Conservation (phyloP, 2,329 filamentous ascomycete species). For the Cytospora paraplurivora region DNA sequence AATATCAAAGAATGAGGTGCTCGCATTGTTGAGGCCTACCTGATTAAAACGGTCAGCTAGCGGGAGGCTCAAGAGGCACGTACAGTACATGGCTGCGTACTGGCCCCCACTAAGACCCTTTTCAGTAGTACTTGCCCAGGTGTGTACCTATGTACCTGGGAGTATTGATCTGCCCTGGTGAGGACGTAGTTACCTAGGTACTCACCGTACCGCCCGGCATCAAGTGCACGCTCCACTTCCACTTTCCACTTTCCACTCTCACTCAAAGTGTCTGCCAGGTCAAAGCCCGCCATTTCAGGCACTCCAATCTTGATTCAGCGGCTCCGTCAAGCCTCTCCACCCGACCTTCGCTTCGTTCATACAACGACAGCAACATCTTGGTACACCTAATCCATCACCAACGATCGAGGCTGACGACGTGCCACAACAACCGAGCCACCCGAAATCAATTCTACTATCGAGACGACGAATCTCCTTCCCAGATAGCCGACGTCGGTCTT, state of each 20-base stretch:
- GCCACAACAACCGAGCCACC: constrained; percentile 17
- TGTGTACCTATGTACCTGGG: not conserved
- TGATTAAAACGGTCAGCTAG: no score
- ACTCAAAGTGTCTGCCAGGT: not conserved
- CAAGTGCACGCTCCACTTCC: no score
- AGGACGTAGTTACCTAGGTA: not conserved
- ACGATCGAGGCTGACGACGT: constrained; percentile 19
- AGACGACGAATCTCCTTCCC: constrained; percentile 8
- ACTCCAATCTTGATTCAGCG: not conserved
- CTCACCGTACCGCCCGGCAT: no score
- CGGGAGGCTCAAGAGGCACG: no score
- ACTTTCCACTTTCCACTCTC: no score
- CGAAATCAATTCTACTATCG: constrained; percentile 15
- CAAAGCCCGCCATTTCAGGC: not conserved
- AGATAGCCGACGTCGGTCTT: constrained; percentile 1
- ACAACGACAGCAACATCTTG: constrained; percentile 20
- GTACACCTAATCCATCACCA: constrained; percentile 5
- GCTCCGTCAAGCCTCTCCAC: constrained; percentile 6
- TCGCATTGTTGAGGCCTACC: no score
- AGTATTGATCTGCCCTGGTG: not conserved
- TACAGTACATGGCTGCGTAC: no score
- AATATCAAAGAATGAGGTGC: no score
- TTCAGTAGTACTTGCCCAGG: no score
- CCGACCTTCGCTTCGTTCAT: constrained; percentile 24
- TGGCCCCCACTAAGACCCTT: no score